phyloP scores from a whole-genome alignment of 2,329 filamentous ascomycete species.

The Grosmannia serpens region DNA sequence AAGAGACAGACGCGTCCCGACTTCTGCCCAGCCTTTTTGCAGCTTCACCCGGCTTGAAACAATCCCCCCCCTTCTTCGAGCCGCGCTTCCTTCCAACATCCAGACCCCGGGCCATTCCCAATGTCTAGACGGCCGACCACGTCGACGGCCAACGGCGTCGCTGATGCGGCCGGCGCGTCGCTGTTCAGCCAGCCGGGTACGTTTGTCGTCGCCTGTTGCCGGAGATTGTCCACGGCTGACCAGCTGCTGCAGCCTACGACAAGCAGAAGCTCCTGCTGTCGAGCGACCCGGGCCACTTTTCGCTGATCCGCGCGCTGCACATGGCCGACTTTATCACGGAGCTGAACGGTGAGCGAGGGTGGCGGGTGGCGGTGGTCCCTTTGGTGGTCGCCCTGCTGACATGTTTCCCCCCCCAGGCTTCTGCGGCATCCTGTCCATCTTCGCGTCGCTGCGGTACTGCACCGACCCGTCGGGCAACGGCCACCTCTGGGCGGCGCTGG shows the following conservation, averaged over 20 bases:
- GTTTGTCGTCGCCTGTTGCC: background rate
- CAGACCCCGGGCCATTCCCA: background rate
- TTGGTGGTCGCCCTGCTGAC: background rate
- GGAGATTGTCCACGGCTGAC: no score
- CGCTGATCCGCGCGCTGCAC: constrained; percentile 57
- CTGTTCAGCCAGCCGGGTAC: constrained; percentile 1
- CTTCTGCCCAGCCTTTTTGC: background rate
- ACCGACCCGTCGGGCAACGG: constrained; percentile 53
- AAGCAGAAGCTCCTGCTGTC: constrained; percentile 68
- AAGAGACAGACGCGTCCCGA: background rate
- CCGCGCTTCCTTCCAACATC: no score
- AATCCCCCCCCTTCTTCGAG: background rate
- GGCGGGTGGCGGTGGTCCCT: no score
- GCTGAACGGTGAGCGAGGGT: constrained; percentile 52
- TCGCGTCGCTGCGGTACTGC: constrained; percentile 90
- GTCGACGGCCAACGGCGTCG: constrained; percentile 10
- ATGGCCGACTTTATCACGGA: constrained; percentile 77
- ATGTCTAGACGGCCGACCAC: constrained; percentile 12
- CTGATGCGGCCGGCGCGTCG: background rate
- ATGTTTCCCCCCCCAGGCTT: constrained; percentile 32
- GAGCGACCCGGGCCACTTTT: constrained; percentile 62
- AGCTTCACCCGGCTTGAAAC: no score
- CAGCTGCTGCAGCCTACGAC: constrained; percentile 30
- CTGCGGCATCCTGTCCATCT: constrained; percentile 89
- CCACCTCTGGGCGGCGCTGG: constrained; percentile 72